phyloP scores from a whole-genome alignment of 2,329 filamentous ascomycete genomes.

The Blastomyces parvus region DNA sequence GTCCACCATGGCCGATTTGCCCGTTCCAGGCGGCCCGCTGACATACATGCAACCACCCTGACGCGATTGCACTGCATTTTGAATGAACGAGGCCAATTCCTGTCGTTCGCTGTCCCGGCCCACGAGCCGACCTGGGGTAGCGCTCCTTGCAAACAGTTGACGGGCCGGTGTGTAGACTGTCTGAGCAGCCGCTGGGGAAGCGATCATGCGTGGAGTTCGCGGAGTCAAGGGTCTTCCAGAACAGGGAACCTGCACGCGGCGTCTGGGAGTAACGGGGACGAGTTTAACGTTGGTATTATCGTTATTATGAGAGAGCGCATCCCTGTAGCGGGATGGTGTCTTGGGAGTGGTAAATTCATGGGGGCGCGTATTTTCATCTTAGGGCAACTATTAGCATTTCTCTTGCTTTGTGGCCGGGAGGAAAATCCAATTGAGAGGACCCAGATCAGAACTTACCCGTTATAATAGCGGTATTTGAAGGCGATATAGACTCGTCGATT shows the following conservation, averaged over 20 bases:
- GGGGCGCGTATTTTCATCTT: conserved; percentile 37
- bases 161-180: conserved; percentile 82
- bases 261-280: conserved; percentile 68
- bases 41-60: conserved; percentile 82
- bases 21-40: conserved; percentile 89
- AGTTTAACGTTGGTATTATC: conserved; percentile 21
- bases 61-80: conserved; percentile 49
- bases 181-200: conserved; percentile 56
- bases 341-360: conserved; percentile 42
- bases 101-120: conserved; percentile 62
- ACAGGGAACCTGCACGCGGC: conserved; percentile 60
- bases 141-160: conserved; percentile 74
- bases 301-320: conserved; percentile 54
- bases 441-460: conserved; percentile 24
- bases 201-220: conserved; percentile 64
- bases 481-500: conserved; percentile 36
- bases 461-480: conserved; percentile 31
- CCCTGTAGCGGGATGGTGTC: conserved; percentile 61
- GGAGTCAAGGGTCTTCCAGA: conserved; percentile 65
- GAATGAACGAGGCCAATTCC: conserved; percentile 61
- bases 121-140: conserved; percentile 63
- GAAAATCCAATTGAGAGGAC: background rate
- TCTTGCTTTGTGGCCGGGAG: background rate
- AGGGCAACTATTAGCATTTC: background rate
- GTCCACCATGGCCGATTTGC: conserved; percentile 88